phyloP scores from a whole-genome alignment of 2,329 filamentous ascomycete genomes.

The Aurifilum marmelostoma region DNA sequence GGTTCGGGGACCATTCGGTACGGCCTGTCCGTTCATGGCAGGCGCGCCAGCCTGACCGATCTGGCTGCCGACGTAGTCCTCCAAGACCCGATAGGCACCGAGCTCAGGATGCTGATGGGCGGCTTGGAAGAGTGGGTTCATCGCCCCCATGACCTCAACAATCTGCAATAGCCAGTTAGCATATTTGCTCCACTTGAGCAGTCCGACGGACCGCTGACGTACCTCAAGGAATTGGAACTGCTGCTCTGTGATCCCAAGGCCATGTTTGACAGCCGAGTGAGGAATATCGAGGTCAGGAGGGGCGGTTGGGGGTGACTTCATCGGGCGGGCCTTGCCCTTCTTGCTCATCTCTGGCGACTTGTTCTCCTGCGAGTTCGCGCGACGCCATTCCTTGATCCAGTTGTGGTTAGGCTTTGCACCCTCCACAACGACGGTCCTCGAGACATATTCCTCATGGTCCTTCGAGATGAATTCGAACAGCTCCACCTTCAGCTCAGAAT shows the following conservation, averaged over 20 bases:
- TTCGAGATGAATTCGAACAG: conserved; percentile 79
- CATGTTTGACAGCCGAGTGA: conserved; percentile 57
- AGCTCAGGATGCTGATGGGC: conserved; percentile 50
- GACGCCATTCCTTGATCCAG: conserved; percentile 69
- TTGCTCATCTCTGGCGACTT: conserved; percentile 72
- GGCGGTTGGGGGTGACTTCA: conserved; percentile 62
- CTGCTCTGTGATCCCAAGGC: conserved; percentile 62
- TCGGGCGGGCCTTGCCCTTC: conserved; percentile 61
- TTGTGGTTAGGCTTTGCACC: conserved; percentile 64
- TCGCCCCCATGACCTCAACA: conserved; percentile 68
- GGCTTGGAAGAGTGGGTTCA: conserved; percentile 61
- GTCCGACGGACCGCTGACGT: conserved; percentile 32
- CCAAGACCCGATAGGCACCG: conserved; percentile 61
- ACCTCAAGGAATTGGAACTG: conserved; percentile 70
- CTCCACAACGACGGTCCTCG: conserved; percentile 66
- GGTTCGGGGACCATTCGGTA: conserved; percentile 47
- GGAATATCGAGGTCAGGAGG: conserved; percentile 67
- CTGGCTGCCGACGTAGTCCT: conserved; percentile 59
- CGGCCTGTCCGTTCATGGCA: conserved; percentile 50
- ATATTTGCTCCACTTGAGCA: conserved; percentile 30
- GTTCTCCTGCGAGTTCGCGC: conserved; percentile 58
- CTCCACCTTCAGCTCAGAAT: conserved; percentile 78
- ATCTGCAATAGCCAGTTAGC: conserved; percentile 47
- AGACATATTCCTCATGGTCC: conserved; percentile 81
- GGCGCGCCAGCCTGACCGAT: conserved; percentile 45